Evolutionary conservation across 23 red algal species (phyloP), one percentile per base, ranked within the genome.

Genomic region (Gracilaria gracilis): DNA sequence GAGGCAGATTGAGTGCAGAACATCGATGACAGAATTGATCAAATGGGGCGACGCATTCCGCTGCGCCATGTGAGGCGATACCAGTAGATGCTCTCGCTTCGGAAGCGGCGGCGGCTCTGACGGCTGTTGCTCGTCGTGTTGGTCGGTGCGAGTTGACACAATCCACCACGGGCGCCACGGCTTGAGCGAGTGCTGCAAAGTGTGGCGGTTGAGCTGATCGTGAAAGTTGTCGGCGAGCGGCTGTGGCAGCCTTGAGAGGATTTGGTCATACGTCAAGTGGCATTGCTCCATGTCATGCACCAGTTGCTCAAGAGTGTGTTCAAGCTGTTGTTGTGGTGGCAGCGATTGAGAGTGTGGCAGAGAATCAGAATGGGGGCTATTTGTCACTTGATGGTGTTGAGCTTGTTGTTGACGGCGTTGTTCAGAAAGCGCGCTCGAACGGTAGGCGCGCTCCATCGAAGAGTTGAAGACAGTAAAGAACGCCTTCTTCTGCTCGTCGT

Each of bases 121-220:
- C 31, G n/a, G 25, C 12, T 75, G 25, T 23, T 75, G 50, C 20
- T 35, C 66, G 25, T 73, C 36, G 9, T 55, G 0, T 72, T 29
- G 65, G 39, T 86, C 83, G 20, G 59, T 17, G 28, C 4, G 7
- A 4, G 24, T 11, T 5, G 59, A 64, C 31, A 64, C 21, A 39
- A 20, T 0, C 84, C 84, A 87, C 84, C 84, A 87, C n/a, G 84
- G 84, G 15, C 66, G 64, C 84, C 84, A 87, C 12, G 69, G 67
- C 66, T 57, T 46, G 9, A 87, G 20, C 34, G 33, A 75, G 4
- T 59, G n/a, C 11, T 73, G 16, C 3, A 61, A 27, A 50, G n/a
- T 38, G 53, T 28, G 38, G 24, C 36, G 12, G 8, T 58, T 67
- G 14, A 87, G n/a, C 47, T 54, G 4, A 15, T 73, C 40, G 5